phyloP scores from a whole-genome alignment of 164 flowering plant species.

The Vitis riparia region DNA sequence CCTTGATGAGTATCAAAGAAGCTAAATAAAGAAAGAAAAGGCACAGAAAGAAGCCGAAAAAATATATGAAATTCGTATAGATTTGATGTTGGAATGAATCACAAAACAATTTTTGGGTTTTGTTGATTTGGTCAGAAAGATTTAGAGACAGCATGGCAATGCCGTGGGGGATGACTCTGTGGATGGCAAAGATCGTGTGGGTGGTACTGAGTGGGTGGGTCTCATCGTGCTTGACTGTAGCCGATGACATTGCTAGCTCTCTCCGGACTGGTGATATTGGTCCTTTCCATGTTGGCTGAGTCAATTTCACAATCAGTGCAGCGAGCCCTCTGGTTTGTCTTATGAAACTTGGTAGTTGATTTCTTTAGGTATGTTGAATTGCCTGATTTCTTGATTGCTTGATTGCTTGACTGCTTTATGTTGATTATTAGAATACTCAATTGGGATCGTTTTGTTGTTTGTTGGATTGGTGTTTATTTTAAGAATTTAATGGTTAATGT shows the following conservation, averaged over 20 bases:
- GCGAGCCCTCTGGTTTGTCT: slow-evolving; percentile 15
- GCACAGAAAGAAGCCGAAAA: too few relatives aligned
- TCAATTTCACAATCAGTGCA: background rate
- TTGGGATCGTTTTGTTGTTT: too few relatives aligned
- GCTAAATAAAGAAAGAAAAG: too few relatives aligned
- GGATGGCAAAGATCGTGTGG: slow-evolving; percentile 71
- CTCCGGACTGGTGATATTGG: slow-evolving; percentile 76
- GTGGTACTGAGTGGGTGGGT: slow-evolving; percentile 68
- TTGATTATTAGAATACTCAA: too few relatives aligned
- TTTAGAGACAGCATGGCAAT: slow-evolving; percentile 46
- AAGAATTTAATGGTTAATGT: too few relatives aligned
- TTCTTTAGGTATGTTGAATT: background rate
- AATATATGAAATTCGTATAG: too few relatives aligned
- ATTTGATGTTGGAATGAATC: too few relatives aligned
- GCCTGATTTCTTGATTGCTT: background rate
- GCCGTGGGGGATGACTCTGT: slow-evolving; percentile 56
- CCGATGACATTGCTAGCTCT: slow-evolving; percentile 74
- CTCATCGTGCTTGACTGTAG: slow-evolving; percentile 64
- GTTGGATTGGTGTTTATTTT: too few relatives aligned
- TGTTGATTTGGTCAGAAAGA: too few relatives aligned
- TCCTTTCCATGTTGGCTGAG: slow-evolving; percentile 73
- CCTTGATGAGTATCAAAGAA: too few relatives aligned
- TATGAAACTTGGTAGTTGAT: background rate
- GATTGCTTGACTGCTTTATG: background rate
- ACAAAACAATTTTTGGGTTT: too few relatives aligned